Evolutionary conservation across 1,139 yeast genomes (phyloP).

Genomic region (Suhomyces terraborum): DNA sequence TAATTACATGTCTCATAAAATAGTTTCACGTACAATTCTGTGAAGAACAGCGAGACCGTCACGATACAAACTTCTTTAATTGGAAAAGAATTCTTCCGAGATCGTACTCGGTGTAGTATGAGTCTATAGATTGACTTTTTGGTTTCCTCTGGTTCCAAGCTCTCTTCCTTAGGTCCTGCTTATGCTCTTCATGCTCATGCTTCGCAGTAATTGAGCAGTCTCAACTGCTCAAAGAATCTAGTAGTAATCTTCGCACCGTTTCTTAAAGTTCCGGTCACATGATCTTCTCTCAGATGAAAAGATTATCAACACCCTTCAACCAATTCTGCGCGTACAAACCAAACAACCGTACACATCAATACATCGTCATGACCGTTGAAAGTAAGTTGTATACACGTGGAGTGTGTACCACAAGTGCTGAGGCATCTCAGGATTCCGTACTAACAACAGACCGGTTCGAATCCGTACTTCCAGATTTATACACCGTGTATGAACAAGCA

Average conservation of each 20-base stretch:
- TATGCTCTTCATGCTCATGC: too few relatives aligned
- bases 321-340: slow-evolving; percentile 1
- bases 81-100: too few relatives aligned
- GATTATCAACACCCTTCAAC: slow-evolving; percentile 5
- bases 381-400: neutral
- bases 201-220: too few relatives aligned
- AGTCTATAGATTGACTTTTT: too few relatives aligned
- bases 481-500: slow-evolving; percentile 34
- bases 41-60: too few relatives aligned
- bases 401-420: neutral
- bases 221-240: too few relatives aligned
- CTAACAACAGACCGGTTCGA: slow-evolving; percentile 16
- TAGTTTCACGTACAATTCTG: too few relatives aligned
- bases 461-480: slow-evolving; percentile 18
- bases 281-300: neutral
- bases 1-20: too few relatives aligned
- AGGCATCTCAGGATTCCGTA: neutral
- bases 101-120: too few relatives aligned
- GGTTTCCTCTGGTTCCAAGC: too few relatives aligned
- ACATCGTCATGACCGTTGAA: slow-evolving; percentile 2
- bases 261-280: neutral
- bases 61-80: too few relatives aligned
- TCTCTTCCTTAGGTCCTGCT: too few relatives aligned
- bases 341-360: neutral
- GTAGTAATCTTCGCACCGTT: neutral